Evolutionary conservation across 2,329 filamentous ascomycete genomes (phyloP), one percentile per base, ranked within the genome.

Genomic region (Pezicula neosporulosa): DNA sequence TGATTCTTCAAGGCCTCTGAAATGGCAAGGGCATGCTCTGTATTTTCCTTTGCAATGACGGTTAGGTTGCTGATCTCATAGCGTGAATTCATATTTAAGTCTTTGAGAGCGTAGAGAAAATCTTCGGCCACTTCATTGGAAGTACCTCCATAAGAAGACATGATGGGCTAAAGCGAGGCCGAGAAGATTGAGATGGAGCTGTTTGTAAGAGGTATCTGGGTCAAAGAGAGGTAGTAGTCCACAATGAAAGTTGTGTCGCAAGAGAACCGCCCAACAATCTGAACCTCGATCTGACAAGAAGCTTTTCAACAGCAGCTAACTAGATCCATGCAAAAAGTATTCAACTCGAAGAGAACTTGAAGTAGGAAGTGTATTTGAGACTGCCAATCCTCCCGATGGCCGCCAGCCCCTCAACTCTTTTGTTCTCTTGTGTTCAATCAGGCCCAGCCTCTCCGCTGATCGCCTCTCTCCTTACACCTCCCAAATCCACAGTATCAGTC

Each of bases 41-140:
- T 97, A 66, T 96, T 96, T 72, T 99, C 94, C 70, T 95, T 90
- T 54, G 94, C 94, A 72, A 99, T 97, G 69, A 96, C 85, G 56
- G 94, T 99, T 73, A 99, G 74, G 73, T 95, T 97, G 78, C 89
- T 93, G 70, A 99, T 99, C 73, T 97, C 93, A 72, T 90, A 90
- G 66, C 91, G 87, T 72, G 90, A 90, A 74, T 97, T 97, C 68
- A 86, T 82, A 59, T 88, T 89, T 65, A 99, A 79, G 71, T 97
- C 93, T 73, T 96, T 89, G 68, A 99, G 77, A 49, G 92, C 94
- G 66, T 90, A 89, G 69, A 88, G 89, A 75, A 96, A 99, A 74
- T 97, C 94, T 71, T 93, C 88, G 57, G 92, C 92, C 63, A 99
- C 90, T 73, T 96, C 91, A 69, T 89, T 90, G 57, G 64, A 85